Evolutionary conservation across 768 basidiomycete species (phyloP).

Genomic region (Russula sp.): DNA sequence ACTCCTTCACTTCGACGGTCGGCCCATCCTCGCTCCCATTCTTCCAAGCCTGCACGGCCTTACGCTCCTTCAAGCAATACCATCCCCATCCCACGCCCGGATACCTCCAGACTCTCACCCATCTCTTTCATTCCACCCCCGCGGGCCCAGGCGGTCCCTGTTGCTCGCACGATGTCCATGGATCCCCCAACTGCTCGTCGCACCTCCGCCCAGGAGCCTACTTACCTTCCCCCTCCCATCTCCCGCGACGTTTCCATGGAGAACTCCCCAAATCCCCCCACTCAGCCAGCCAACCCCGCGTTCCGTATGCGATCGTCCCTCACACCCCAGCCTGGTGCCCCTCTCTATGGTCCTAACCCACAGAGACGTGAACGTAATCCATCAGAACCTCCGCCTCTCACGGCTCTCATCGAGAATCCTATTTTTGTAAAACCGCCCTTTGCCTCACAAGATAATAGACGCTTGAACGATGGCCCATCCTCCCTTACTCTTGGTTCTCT

Average conservation of each 20-base stretch:
- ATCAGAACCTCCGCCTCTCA: slow-evolving; percentile 70
- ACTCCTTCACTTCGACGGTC: slow-evolving; percentile 21
- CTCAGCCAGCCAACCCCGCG: slow-evolving; percentile 43
- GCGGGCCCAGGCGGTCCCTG: slow-evolving; percentile 13
- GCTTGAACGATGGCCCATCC: slow-evolving; percentile 8
- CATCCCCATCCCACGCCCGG: slow-evolving; percentile 28
- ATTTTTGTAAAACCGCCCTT: slow-evolving; percentile 64
- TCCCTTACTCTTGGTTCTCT: slow-evolving; percentile 34
- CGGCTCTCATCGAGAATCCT: slow-evolving; percentile 59
- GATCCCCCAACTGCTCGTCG: slow-evolving; percentile 47
- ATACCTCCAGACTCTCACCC: slow-evolving; percentile 24
- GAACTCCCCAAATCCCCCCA: slow-evolving; percentile 34
- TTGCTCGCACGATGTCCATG: slow-evolving; percentile 67
- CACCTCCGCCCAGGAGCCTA: slow-evolving; percentile 29
- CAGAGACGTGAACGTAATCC: slow-evolving; percentile 46
- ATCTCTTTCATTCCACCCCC: slow-evolving; percentile 8
- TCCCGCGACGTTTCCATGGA: slow-evolving; percentile 46
- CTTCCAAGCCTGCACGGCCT: slow-evolving; percentile 13
- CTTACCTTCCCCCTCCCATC: slow-evolving; percentile 38
- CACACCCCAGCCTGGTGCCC: slow-evolving; percentile 60
- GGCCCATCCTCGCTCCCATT: slow-evolving; percentile 17
- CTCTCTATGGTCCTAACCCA: slow-evolving; percentile 44
- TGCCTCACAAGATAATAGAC: slow-evolving; percentile 30
- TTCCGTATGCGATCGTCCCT: slow-evolving; percentile 66
- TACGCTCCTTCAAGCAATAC: slow-evolving; percentile 22